Evolutionary conservation across 805 yeast species (phyloP), one percentile per base, ranked within the genome.

Genomic region (Lachancea waltii): DNA sequence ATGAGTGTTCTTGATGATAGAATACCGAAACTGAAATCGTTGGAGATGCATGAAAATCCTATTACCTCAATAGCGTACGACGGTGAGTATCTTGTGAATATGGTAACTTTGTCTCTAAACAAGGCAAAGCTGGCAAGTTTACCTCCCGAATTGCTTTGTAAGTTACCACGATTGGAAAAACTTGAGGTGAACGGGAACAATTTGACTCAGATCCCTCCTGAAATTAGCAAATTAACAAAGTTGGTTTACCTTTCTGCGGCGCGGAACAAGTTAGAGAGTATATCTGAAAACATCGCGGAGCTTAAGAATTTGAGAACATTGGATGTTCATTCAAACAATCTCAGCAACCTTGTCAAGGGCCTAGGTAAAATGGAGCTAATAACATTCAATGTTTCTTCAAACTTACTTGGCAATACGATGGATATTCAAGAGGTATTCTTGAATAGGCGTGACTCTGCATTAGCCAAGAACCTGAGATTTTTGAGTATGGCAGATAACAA

Each of bases 311-410:
- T 90, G 45, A 78, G 73, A 50, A 67, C 72, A 32, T 65, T 90
- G 40, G 96, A 90, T 58, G 62, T 86, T 30, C 96, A 90, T 60
- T 75, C 84, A 30, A 90, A 90, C 60, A 87, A 87, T 53, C 67
- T 90, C 47, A 79, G 85, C 47, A 56, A 65, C 6, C 63, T 90
- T 20, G 84, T 86, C 0, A 70, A 71, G 20, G 81, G 77, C 15
- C 69, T 84, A 23, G 84, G 89, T 82, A 63, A 71, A 36, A 60
- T 85, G 51, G 72, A 76, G 5, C 68, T 84, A 47, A 68, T 74
- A 4, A 58, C 63, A 4, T 65, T 86, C 45, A 86, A 86, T 58
- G 68, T 81, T 1, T 78, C 95, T 0, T 82, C 94, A 0, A 86
- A 86, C 50, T 65, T 79, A 46, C 63, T 84, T 20, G 75, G 75